A percentile compares a stretch with the other conserved stretches of the same genome.
These are phyloP conservation scores for Podaxis sp. DNA, from an alignment of 768 basidiomycete species.

Conservation along the genomic window DNA sequence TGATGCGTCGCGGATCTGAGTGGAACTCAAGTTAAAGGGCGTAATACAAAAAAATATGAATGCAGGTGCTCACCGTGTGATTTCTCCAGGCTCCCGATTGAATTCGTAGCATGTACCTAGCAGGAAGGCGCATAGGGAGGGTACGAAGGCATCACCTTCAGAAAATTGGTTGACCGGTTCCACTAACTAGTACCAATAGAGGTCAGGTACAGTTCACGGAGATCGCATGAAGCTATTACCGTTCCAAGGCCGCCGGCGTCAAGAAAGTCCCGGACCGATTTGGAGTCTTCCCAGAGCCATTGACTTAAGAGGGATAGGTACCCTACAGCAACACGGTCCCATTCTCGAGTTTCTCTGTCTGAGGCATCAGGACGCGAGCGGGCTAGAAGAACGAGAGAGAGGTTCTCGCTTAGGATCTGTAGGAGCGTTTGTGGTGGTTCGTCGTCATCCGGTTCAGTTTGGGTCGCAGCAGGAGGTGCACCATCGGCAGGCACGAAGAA, in stretches of 20 bases:
- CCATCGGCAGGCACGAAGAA: conserved; percentile 83
- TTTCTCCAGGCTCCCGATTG: conserved; percentile 92
- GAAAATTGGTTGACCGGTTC: conserved; percentile 92
- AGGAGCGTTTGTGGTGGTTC: conserved; percentile 72
- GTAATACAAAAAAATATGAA: not conserved
- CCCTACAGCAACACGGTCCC: conserved; percentile 85
- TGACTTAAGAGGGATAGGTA: conserved; percentile 83
- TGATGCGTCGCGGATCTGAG: conserved; percentile 80
- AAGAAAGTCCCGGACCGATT: conserved; percentile 84
- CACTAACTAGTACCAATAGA: conserved; percentile 61
- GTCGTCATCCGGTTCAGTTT: conserved; percentile 47
- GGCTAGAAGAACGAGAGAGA: conserved; percentile 83
- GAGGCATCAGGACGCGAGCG: conserved; percentile 66
- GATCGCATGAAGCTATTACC: conserved; percentile 48
- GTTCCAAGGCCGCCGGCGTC: conserved; percentile 88
- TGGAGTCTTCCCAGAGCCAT: conserved; percentile 97
- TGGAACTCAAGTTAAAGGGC: not conserved
- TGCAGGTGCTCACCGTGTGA: conserved; percentile 66
- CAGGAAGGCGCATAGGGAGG: conserved; percentile 88
- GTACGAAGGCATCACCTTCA: conserved; percentile 82
- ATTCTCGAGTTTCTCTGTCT: conserved; percentile 76
- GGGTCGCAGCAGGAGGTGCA: conserved; percentile 32
- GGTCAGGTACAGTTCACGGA: not conserved
- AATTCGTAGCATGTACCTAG: conserved; percentile 96
- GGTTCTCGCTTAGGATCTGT: conserved; percentile 84